Base-by-base conservation (phyloP, 2,329 filamentous ascomycete genomes). In the Daldinia sp. region DNA sequence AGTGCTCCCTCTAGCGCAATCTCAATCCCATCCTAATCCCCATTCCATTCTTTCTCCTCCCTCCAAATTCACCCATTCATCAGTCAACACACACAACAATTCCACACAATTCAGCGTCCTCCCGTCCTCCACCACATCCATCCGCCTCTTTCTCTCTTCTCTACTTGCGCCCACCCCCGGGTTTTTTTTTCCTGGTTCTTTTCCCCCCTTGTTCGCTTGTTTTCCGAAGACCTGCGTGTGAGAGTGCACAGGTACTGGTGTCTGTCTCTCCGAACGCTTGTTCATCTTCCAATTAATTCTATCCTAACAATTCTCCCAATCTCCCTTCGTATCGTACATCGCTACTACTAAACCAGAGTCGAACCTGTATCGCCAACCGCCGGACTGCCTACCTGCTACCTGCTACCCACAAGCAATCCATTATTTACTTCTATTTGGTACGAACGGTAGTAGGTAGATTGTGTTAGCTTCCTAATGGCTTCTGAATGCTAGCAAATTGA, bases 381-480 rank as follows among this genome's bases (percentile, higher is more conserved):
- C 59, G 58, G 58, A 66, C 65, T 55, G 47, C 59, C 58, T 59
- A 49, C 39, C 54, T 64, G 43, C 58, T 59, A 49, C 39, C 54
- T 64, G 43, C 39, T 54, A 56, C 17, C 58, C 29, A 52, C 54
- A 58, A 60, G 58, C 56, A 61, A 29, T 60, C 64, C 63, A 64
- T 61, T 63, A 50, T 68, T 67, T 59, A 61, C 67, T 49, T 60
- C 62, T 64, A 50, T 67, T 67, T 63, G 59, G 53, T 64, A 68
- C 47, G 59, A 50, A 43, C 58, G 54, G 58, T 51, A 61, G 66
- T 64, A 55, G 50, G 61, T 60, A 62, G 54, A 49, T 53, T 61
- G 66, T 62, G 66, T 35, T 62, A 29, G 67, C 60, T 61, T 58
- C 61, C 67, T 67, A 58, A 74, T 72, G 72, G 72, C 71, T 45